A percentile compares a stretch with the other conserved stretches of the same genome.
These are phyloP conservation scores for Lipomyces yarrowii DNA, from an alignment of 1,139 yeast species.

Conservation along the genomic window DNA sequence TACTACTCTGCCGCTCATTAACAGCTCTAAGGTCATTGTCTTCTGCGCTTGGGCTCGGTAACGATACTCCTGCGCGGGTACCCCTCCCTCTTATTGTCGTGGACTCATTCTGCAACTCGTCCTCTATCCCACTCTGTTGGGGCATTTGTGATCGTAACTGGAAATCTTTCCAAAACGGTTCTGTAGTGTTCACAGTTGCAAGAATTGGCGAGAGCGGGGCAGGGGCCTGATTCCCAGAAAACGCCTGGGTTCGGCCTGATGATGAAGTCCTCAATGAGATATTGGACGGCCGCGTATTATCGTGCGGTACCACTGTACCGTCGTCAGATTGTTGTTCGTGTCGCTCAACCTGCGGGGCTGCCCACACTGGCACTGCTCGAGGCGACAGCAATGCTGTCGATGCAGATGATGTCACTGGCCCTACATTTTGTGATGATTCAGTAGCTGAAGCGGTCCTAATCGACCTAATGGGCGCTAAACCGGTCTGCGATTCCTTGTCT, in stretches of 20 bases:
- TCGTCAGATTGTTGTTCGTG: constrained; percentile 6
- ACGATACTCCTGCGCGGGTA: background rate
- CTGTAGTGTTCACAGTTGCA: constrained; percentile 20
- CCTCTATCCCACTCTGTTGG: constrained; percentile 15
- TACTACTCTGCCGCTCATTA: background rate
- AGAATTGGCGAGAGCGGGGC: constrained; percentile 16
- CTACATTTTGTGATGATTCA: background rate
- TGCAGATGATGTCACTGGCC: background rate
- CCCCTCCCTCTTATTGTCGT: constrained; percentile 2
- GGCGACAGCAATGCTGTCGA: constrained; percentile 14
- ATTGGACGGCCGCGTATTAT: background rate
- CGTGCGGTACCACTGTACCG: background rate
- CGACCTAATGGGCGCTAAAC: background rate
- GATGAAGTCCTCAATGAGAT: background rate
- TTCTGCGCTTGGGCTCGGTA: background rate
- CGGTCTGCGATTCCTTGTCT: background rate
- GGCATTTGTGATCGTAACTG: constrained; percentile 20
- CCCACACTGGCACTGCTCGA: constrained; percentile 25
- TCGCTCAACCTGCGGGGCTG: background rate
- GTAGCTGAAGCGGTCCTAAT: background rate
- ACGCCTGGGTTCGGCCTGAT: background rate
- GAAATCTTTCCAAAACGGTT: constrained; percentile 10
- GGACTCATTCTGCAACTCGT: constrained; percentile 6
- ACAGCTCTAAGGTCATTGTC: background rate
- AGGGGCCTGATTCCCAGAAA: background rate